phyloP scores from a whole-genome alignment of 2,329 filamentous ascomycete species.

The Trichocomaceae sp. region DNA sequence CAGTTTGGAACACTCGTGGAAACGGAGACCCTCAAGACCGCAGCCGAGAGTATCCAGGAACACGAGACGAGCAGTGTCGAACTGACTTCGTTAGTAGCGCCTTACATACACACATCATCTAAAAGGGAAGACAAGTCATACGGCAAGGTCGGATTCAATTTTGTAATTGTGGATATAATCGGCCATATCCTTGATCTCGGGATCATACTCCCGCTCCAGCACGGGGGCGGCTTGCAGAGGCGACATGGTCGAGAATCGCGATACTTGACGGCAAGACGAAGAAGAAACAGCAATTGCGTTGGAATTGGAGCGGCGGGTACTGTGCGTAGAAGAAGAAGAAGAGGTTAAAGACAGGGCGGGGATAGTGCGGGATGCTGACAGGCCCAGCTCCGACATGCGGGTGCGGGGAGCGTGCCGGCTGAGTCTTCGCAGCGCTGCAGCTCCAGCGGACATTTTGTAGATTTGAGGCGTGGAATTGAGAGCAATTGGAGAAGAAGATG shows the following conservation, averaged over 20 bases:
- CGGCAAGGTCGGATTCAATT: conserved; percentile 85
- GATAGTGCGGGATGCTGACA: conserved; percentile 39
- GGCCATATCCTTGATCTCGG: conserved; percentile 92
- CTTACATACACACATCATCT: background rate
- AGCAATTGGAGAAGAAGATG: background rate
- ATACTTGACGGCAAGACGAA: conserved; percentile 13
- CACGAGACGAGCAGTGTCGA: conserved; percentile 92
- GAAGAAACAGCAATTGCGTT: background rate
- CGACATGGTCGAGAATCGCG: conserved; percentile 40
- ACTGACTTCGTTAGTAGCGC: conserved; percentile 37
- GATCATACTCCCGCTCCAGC: conserved; percentile 62
- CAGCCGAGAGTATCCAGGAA: conserved; percentile 96
- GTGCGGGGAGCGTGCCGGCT: conserved; percentile 34
- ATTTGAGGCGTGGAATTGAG: background rate
- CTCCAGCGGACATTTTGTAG: conserved; percentile 32
- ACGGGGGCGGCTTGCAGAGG: conserved; percentile 31
- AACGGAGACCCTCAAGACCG: conserved; percentile 88
- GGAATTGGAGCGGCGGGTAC: conserved; percentile 16
- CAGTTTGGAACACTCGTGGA: conserved; percentile 93
- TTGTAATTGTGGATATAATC: conserved; percentile 89
- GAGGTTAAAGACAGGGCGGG: conserved; percentile 32
- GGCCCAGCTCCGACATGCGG: conserved; percentile 24
- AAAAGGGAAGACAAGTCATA: conserved; percentile 45
- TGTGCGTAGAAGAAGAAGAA: conserved; percentile 14
- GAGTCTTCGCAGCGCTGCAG: conserved; percentile 37